Percentiles rank a stretch among this genome's conserved stretches.
phyloP scores from a whole-genome alignment of 208 protist genomes.

The Trypanosoma mega region DNA sequence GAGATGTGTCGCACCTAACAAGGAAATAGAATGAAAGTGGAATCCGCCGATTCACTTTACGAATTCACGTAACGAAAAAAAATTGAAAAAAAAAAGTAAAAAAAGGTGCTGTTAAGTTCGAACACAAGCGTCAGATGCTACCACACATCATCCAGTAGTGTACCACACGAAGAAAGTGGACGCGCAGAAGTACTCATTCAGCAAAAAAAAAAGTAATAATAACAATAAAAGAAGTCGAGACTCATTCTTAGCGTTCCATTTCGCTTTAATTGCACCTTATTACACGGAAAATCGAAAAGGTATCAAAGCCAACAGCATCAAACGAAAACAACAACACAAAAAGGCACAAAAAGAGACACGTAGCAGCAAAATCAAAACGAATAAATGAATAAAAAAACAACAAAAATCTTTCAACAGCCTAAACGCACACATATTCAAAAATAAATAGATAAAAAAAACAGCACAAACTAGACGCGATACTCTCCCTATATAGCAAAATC shows the following conservation, averaged over 20 bases:
- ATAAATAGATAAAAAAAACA: slow-evolving; percentile 6
- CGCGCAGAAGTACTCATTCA: slow-evolving; percentile 11
- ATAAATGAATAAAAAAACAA: slow-evolving; percentile 12
- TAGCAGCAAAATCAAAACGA: slow-evolving; percentile 8
- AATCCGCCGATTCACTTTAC: neutral
- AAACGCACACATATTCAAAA: neutral
- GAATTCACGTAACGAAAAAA: neutral
- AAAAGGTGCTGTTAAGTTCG: slow-evolving; percentile 1
- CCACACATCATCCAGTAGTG: neutral
- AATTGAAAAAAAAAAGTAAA: slow-evolving; percentile 15
- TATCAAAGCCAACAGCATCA: slow-evolving; percentile 7
- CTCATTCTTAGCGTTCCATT: too few species aligned
- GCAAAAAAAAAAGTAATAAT: slow-evolving; percentile 2
- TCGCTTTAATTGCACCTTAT: too few species aligned
- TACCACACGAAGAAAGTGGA: neutral
- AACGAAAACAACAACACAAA: slow-evolving; percentile 18
- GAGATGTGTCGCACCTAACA: too few species aligned
- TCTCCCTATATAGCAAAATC: slow-evolving; percentile 3
- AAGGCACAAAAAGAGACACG: slow-evolving; percentile 15
- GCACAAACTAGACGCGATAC: slow-evolving; percentile 6
- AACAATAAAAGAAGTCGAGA: slow-evolving; percentile 19
- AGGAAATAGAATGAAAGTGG: neutral
- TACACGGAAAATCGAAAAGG: slow-evolving; percentile 7
- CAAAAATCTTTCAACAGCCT: slow-evolving; percentile 6
- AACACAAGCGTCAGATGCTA: slow-evolving; percentile 8